These are phyloP conservation scores for Ogataea ramenticola DNA, from an alignment of 805 yeast genomes.

Conservation along the genomic window DNA sequence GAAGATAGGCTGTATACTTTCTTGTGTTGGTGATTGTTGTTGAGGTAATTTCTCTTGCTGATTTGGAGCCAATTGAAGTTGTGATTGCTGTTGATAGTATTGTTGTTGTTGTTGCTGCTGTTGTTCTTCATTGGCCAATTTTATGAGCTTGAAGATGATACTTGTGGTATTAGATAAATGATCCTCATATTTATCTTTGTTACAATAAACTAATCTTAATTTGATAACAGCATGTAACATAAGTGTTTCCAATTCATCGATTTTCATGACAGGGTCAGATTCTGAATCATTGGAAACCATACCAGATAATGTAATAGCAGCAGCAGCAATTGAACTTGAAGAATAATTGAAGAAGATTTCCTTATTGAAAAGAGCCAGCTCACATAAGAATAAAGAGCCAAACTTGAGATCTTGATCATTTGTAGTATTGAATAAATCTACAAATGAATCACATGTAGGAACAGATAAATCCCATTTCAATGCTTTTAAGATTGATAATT, in stretches of 20 bases:
- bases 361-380: slow-evolving; percentile 56
- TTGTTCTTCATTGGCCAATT: slow-evolving; percentile 12
- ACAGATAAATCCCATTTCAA: slow-evolving; percentile 58
- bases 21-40: not conserved
- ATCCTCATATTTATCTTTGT: slow-evolving; percentile 19
- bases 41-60: slow-evolving; percentile 2
- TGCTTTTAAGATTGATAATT: slow-evolving; percentile 54
- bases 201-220: slow-evolving; percentile 16
- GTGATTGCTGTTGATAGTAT: not conserved
- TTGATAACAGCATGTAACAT: slow-evolving; percentile 17
- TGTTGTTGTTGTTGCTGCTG: not conserved
- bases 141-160: slow-evolving; percentile 17
- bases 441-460: slow-evolving; percentile 57
- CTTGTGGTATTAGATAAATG: slow-evolving; percentile 7
- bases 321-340: slow-evolving; percentile 40
- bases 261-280: slow-evolving; percentile 31
- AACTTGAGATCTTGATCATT: slow-evolving; percentile 41
- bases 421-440: slow-evolving; percentile 44
- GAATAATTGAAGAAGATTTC: slow-evolving; percentile 45
- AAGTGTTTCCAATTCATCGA: slow-evolving; percentile 21
- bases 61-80: slow-evolving; percentile 9
- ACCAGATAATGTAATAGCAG: slow-evolving; percentile 40
- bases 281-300: not conserved
- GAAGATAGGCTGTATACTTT: not conserved
- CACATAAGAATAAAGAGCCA: slow-evolving; percentile 58